Evolutionary conservation across 306 rosid species (phyloP).

Genomic region (Prunus persica): DNA sequence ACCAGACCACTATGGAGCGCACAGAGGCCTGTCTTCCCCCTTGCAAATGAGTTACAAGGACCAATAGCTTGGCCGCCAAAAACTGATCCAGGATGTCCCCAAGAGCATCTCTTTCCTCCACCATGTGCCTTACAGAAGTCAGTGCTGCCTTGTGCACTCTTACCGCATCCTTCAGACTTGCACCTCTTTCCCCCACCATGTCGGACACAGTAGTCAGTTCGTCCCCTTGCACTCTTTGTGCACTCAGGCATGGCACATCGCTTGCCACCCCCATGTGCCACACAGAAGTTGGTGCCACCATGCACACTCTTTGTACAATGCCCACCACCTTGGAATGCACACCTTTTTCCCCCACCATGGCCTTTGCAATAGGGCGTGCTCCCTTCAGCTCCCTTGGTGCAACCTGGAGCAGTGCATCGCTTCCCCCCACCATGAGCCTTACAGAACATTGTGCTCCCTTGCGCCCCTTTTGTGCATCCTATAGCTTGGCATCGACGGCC

Average conservation of each 20-base stretch:
- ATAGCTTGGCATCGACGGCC: slow-evolving; percentile 82
- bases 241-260: slow-evolving; percentile 84
- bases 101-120: slow-evolving; percentile 95
- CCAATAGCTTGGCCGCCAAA: slow-evolving; percentile 45
- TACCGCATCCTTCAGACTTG: slow-evolving; percentile 80
- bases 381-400: slow-evolving; percentile 97
- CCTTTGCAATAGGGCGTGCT: slow-evolving; percentile 92
- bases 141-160: slow-evolving; percentile 97
- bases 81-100: slow-evolving; percentile 87
- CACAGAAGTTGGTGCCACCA: slow-evolving; percentile 93
- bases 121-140: slow-evolving; percentile 98
- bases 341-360: slow-evolving; percentile 94
- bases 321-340: slow-evolving; percentile 82
- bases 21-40: slow-evolving; percentile 88
- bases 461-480: slow-evolving; percentile 93
- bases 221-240: slow-evolving; percentile 91
- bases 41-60: slow-evolving; percentile 82
- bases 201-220: slow-evolving; percentile 95
- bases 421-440: slow-evolving; percentile 98
- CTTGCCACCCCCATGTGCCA: slow-evolving; percentile 98
- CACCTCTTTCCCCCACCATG: slow-evolving; percentile 97
- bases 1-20: slow-evolving; percentile 84
- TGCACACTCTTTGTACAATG: slow-evolving; percentile 84
- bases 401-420: slow-evolving; percentile 79
- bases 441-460: slow-evolving; percentile 94